Evolutionary conservation across 1,139 yeast genomes (phyloP), one percentile per base, ranked within the genome.

Genomic region (Kodamaea ohmeri): DNA sequence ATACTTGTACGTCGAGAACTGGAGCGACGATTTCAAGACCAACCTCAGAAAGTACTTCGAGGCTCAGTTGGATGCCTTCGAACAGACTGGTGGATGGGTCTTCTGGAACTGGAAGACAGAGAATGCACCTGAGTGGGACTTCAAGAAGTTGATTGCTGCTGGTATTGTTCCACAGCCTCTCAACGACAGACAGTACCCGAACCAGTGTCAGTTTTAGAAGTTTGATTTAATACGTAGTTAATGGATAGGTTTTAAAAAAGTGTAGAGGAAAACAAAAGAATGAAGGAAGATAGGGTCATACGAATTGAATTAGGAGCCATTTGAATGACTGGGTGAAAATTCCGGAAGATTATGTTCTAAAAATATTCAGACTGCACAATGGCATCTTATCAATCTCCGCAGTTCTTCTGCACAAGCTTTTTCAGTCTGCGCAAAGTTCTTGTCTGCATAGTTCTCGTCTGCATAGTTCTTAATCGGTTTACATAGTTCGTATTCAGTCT

Each of bases 41-140:
- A 68, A 82, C 50, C 79, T 84, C 15, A 78, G 96, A 56, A 73
- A 67, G 49, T 84, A 73, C 56, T 70, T 90, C 42, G 97, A 90
- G 63, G 96, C 96, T 21, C 97, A 92, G 67, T 64, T 92, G 50
- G 96, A 87, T 54, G 84, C 94, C 2, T 88, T 73, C 53, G 88
- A 82, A 51, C 72, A 71, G 50, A 73, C 73, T 41, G 64, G 61
- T 26, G 97, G 97, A 12, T 89, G 95, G 89, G 72, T 89, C 43
- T 86, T 83, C 70, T 92, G 97, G 98, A 80, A 82, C 60, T 89
- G 85, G 80, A 90, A 88, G 69, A 84, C 95, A 21, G 97, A 92
- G 60, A 61, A 65, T 51, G 78, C 94, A 14, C 60, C 83, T 37
- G 97, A 90, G 58, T 92, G 97, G 97, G 95, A 87, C 63, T 71